Evolutionary conservation across 2,329 filamentous ascomycete species (phyloP), one percentile per base, ranked within the genome.

Genomic region (Westerdykella aurantiaca): DNA sequence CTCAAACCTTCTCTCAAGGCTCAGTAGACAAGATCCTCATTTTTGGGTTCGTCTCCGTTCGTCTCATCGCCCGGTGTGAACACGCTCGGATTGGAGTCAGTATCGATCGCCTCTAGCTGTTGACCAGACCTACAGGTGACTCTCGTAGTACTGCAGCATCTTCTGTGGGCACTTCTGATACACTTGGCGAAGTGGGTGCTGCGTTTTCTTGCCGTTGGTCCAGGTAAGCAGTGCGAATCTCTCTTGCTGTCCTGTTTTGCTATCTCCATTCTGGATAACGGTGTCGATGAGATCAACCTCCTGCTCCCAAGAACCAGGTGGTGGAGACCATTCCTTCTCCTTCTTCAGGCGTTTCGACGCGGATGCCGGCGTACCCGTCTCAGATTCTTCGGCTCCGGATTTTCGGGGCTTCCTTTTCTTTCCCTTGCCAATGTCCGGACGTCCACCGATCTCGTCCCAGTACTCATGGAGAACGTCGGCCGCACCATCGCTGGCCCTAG

Each of bases 141-240:
- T 69, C 51, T 76, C 73, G 53, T 76, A 77, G 52, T 76, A 77
- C 34, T 58, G 60, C 2, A 77, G 64, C 73, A 66, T 66, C 58
- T 83, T 86, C 60, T 91, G 86, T 0, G 87, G 87, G 53, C 85
- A 89, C 54, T 88, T 83, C 57, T 81, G 77, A 56, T 90, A 86
- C 6, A 89, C 76, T 12, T 82, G 75, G 16, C 73, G 65, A 13
- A 86, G 80, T 9, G 80, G 75, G 56, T 91, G 86, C 58, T 86
- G 82, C 1, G 85, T 86, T 71, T 88, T 89, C 38, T 79, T 73
- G 7, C 81, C 81, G 47, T 84, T 81, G 55, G 81, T 83, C 86
- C 87, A 91, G 11, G 80, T 79, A 25, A 90, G 68, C 53, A 83
- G 88, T 1, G 85, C 85, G 25, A 81, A 74, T 12, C 87, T 71